These are phyloP conservation scores for Aureobasidium lini DNA, from an alignment of 2,329 filamentous ascomycete genomes.

Conservation along the genomic window DNA sequence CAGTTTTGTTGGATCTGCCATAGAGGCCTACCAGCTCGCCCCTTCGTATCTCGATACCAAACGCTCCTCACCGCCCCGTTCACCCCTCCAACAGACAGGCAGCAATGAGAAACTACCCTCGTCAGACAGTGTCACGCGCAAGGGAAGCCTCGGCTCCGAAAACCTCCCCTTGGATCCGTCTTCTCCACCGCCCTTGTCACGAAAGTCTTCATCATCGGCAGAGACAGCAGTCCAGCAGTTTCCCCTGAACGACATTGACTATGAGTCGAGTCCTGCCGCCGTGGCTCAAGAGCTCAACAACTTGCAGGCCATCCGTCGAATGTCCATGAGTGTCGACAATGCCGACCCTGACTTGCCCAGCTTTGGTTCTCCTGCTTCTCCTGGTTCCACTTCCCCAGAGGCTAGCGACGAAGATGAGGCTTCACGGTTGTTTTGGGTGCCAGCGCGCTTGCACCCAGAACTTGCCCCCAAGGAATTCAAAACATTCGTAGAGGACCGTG, in stretches of 20 bases:
- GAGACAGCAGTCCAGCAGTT: conserved; percentile 39
- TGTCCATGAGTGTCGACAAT: conserved; percentile 85
- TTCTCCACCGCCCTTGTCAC: conserved; percentile 34
- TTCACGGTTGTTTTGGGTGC: conserved; percentile 89
- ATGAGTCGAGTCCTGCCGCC: conserved; percentile 81
- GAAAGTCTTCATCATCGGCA: conserved; percentile 26
- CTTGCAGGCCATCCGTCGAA: conserved; percentile 76
- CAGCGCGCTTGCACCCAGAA: conserved; percentile 87
- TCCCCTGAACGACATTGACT: conserved; percentile 75
- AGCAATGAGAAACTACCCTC: conserved; percentile 25
- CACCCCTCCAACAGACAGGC: conserved; percentile 28
- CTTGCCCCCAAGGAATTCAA: conserved; percentile 94
- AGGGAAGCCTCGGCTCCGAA: conserved; percentile 14
- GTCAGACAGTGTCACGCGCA: conserved; percentile 13
- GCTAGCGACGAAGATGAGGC: conserved; percentile 79
- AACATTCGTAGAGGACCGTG: conserved; percentile 86
- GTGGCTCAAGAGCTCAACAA: conserved; percentile 91
- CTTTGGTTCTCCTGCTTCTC: conserved; percentile 53
- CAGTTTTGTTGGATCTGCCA: conserved; percentile 62
- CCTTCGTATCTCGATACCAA: conserved; percentile 21
- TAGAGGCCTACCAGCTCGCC: conserved; percentile 35
- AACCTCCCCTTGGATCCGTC: conserved; percentile 10
- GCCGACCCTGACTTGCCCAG: conserved; percentile 69
- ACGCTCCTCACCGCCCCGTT: conserved; percentile 18
- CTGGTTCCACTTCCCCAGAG: conserved; percentile 58